Conservation (phyloP, 1,284 basidiomycete genomes). For the Boletus albobrunnescens region DNA sequence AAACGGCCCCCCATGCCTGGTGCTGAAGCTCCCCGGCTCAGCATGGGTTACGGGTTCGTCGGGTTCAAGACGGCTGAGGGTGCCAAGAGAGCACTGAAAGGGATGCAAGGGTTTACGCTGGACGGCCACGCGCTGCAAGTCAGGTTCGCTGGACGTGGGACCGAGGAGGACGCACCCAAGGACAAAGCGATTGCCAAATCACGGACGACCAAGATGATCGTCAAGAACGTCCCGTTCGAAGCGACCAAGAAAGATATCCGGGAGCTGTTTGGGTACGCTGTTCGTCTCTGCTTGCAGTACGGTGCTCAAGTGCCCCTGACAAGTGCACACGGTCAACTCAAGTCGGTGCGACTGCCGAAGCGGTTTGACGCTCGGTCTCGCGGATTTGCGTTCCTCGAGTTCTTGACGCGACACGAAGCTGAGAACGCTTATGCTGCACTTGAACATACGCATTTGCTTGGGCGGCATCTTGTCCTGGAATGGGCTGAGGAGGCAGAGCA, state of each 20-base stretch:
- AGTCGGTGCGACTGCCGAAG: conserved; percentile 84
- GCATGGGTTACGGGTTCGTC: conserved; percentile 96
- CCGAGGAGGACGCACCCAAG: conserved; percentile 56
- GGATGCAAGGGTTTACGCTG: conserved; percentile 78
- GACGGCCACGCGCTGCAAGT: conserved; percentile 86
- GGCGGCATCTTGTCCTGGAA: conserved; percentile 89
- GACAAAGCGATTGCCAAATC: conserved; percentile 44
- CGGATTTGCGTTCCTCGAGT: conserved; percentile 96
- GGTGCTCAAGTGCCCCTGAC: background rate
- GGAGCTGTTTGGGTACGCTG: conserved; percentile 76
- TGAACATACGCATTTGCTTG: conserved; percentile 92
- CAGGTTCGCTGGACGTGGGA: conserved; percentile 84
- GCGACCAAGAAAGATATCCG: conserved; percentile 90
- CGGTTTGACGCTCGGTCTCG: conserved; percentile 83
- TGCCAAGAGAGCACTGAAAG: conserved; percentile 75
- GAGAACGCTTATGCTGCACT: conserved; percentile 82
- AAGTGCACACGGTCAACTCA: conserved; percentile 87
- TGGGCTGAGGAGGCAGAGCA: conserved; percentile 85
- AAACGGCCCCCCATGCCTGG: conserved; percentile 56
- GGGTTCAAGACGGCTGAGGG: conserved; percentile 79
- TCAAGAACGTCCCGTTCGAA: conserved; percentile 98
- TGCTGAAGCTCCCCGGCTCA: conserved; percentile 48
- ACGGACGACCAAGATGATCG: conserved; percentile 84
- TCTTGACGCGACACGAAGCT: conserved; percentile 82
- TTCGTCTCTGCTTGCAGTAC: background rate